Evolutionary conservation across 495 filamentous ascomycete species (phyloP), one percentile per base, ranked within the genome.

Genomic region (Neurospora sp.): DNA sequence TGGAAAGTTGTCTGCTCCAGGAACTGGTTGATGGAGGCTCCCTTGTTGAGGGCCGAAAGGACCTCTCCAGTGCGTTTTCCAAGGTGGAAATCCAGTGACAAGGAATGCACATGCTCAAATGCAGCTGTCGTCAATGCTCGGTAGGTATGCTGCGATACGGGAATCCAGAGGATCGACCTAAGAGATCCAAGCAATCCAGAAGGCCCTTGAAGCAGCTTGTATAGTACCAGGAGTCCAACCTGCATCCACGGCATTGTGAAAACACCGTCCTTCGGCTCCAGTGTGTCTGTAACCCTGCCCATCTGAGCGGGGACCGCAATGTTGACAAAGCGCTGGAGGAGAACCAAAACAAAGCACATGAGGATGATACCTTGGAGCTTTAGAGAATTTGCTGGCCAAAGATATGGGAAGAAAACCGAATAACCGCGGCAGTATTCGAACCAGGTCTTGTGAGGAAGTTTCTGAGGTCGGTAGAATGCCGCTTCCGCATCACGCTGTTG

Each of bases 31-130:
- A 99, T 97, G 2, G 96, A 92, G 74, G 90, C 93, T 70, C 96
- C 96, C 78, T 98, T 98, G 82, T 94, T 97, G 71, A 99, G 84
- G 0, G 96, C 96, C 27, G 94, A 97, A 37, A 98, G 84, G 17
- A 99, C 94, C 80, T 99, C 96, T 35, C 96, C 96, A 1, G 96
- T 98, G 80, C 94, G 94, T 83, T 99, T 99, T 59, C 94, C 92
- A 12, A 98, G 87, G 80, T 99, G 96, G 77, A 99, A 99, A 78
- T 98, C 96, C 75, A 98, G 84, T 81, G 94, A 97, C 17, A 99
- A 88, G 44, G 90, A 89, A 80, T 98, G 96, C 20, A 99, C 96
- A 78, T 99, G 96, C 80, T 98, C 96, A 76, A 99, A 99, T 7
- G 95, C 92, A 8, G 96, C 94, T 3, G 94, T 95, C 1, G 94